These are phyloP conservation scores for Tulasnella sp. DNA, from an alignment of 768 basidiomycete species.

Conservation along the genomic window DNA sequence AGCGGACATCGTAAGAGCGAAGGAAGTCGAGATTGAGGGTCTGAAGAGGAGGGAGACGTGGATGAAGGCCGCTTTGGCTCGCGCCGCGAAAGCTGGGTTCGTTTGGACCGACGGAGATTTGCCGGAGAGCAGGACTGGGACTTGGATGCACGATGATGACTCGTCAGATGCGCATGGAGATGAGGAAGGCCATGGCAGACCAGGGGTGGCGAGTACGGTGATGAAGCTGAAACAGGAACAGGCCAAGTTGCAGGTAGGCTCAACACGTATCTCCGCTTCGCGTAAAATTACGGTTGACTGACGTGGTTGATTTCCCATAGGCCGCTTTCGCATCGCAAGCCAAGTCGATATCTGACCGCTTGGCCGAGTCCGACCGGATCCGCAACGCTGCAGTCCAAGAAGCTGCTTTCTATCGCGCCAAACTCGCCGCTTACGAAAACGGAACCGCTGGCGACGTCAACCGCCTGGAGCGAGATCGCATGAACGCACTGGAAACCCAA, in stretches of 20 bases:
- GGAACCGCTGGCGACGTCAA: constrained; percentile 59
- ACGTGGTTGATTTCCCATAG: constrained; percentile 41
- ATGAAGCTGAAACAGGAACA: constrained; percentile 84
- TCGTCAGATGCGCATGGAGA: constrained; percentile 35
- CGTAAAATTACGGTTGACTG: constrained; percentile 7
- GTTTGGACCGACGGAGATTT: constrained; percentile 52
- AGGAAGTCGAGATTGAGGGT: constrained; percentile 74
- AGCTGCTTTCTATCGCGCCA: constrained; percentile 92
- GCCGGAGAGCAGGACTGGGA: constrained; percentile 46
- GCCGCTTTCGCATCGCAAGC: constrained; percentile 73
- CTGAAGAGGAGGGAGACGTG: constrained; percentile 75
- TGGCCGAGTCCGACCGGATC: constrained; percentile 74
- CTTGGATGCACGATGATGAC: constrained; percentile 30
- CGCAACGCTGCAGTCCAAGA: constrained; percentile 82
- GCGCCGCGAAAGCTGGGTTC: constrained; percentile 77
- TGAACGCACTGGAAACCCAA: constrained; percentile 68
- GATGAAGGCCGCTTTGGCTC: constrained; percentile 75
- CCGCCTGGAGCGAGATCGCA: constrained; percentile 74
- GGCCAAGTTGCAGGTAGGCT: constrained; percentile 75
- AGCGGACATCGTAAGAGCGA: constrained; percentile 54
- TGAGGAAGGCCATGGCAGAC: constrained; percentile 44
- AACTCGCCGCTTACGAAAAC: constrained; percentile 80
- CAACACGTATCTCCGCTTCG: too few relatives aligned
- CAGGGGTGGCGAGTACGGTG: constrained; percentile 62
- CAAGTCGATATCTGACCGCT: constrained; percentile 65